A percentile compares a stretch with the other conserved stretches of the same genome.
Evolutionary conservation across 1,139 yeast species (phyloP).

Genomic region (Debaryomycetaceae sp.): DNA sequence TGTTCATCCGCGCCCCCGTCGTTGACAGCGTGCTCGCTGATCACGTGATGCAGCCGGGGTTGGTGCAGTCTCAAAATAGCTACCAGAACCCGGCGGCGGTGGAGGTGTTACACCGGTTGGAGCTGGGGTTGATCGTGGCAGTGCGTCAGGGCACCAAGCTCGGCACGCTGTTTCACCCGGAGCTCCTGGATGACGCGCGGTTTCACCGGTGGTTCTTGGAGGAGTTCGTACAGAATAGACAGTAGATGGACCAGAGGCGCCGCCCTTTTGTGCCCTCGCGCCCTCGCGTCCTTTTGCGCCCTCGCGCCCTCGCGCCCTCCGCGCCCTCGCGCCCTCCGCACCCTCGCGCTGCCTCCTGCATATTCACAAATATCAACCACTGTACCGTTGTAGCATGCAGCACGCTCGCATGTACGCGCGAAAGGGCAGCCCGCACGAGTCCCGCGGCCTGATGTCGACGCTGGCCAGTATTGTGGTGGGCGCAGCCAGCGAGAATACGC

Average conservation of each 20-base stretch:
- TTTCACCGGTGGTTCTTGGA: constrained; percentile 73
- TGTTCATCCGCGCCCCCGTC: constrained; percentile 79
- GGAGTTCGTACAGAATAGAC: constrained; percentile 39
- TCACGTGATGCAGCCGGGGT: background rate
- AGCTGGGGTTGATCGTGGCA: constrained; percentile 55
- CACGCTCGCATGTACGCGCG: constrained; percentile 10
- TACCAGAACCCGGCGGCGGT: constrained; percentile 30
- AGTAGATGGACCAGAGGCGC: too few species aligned
- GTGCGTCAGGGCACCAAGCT: constrained; percentile 64
- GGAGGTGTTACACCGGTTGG: constrained; percentile 38
- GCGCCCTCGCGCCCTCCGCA: too few species aligned
- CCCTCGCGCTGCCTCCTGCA: too few species aligned
- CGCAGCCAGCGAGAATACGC: constrained; percentile 10
- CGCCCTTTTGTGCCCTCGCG: too few species aligned
- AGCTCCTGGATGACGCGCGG: constrained; percentile 53
- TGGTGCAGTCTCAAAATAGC: constrained; percentile 20
- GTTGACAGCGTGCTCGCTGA: constrained; percentile 37
- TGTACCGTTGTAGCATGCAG: too few species aligned
- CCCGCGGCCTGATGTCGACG: too few species aligned
- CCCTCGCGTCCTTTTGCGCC: too few species aligned
- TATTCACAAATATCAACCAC: too few species aligned
- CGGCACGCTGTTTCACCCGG: constrained; percentile 85
- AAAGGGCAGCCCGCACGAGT: too few species aligned
- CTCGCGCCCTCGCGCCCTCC: too few species aligned
- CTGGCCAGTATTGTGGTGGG: too few species aligned